A percentile compares a stretch with the other conserved stretches of the same genome.
Evolutionary conservation across 1,284 basidiomycete genomes (phyloP).

Genomic region (Ceratobasidium sp.): DNA sequence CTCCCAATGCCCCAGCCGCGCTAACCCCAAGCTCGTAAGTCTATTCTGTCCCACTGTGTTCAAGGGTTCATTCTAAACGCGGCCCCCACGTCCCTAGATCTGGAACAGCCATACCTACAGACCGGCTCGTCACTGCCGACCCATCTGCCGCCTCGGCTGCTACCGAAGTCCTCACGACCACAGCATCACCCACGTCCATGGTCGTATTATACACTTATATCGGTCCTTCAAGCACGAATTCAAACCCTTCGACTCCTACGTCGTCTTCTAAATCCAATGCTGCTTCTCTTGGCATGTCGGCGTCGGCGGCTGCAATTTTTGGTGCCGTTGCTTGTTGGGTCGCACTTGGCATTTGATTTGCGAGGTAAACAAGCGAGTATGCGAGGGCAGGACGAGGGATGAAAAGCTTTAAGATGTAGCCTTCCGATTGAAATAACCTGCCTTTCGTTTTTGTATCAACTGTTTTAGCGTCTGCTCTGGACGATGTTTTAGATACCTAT

Average conservation of each 20-base stretch:
- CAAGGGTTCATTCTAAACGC: neutral
- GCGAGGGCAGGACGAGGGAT: neutral
- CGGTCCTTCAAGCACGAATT: neutral
- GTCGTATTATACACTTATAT: constrained; percentile 28
- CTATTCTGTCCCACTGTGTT: neutral
- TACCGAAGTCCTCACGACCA: neutral
- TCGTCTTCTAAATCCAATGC: constrained; percentile 12
- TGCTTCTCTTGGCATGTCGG: neutral
- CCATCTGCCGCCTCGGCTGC: neutral
- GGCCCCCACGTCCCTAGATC: constrained; percentile 2
- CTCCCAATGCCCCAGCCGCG: constrained; percentile 26
- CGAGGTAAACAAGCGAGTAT: neutral
- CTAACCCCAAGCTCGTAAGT: constrained; percentile 23
- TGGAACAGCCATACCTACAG: constrained; percentile 16
- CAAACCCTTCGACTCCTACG: constrained; percentile 1
- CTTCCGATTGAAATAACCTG: constrained; percentile 8
- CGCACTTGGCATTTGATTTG: constrained; percentile 2
- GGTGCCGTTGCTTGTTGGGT: constrained; percentile 16
- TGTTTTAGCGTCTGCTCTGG: neutral
- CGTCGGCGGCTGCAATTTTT: neutral
- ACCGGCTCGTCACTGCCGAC: constrained; percentile 28
- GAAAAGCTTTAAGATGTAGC: constrained; percentile 2
- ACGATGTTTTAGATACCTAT: neutral
- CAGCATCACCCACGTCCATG: constrained; percentile 8
- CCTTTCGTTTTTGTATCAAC: constrained; percentile 13